A percentile compares a stretch with the other conserved stretches of the same genome.
These are phyloP conservation scores for Aphanomyces invadans DNA, from an alignment of 352 stramenopile genomes.

Conservation along the genomic window DNA sequence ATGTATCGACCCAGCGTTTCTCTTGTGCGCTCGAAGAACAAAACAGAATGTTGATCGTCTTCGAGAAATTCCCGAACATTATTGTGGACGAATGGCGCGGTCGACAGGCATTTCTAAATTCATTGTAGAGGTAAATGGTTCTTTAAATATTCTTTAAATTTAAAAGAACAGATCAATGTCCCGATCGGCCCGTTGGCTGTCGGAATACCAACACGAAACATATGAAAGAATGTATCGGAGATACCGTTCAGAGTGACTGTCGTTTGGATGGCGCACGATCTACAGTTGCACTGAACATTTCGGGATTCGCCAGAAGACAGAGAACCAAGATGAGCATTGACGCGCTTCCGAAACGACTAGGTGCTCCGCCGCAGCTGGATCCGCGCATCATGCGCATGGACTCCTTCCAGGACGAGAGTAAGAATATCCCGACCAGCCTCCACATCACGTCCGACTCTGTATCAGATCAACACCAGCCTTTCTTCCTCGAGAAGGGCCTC, in stretches of 20 bases:
- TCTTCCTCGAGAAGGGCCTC: slow-evolving; percentile 22
- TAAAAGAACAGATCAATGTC: not conserved
- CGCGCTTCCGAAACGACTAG: not conserved
- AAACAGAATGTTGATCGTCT: not conserved
- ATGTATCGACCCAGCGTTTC: too few relatives aligned
- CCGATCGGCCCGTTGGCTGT: slow-evolving; percentile 1
- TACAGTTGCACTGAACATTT: slow-evolving; percentile 24
- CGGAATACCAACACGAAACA: not conserved
- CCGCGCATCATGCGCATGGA: slow-evolving; percentile 24
- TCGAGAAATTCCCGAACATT: not conserved
- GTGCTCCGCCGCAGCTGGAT: slow-evolving; percentile 1
- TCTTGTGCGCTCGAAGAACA: not conserved
- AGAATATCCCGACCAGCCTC: not conserved
- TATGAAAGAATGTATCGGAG: slow-evolving; percentile 5
- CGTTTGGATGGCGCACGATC: not conserved
- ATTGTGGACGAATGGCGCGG: not conserved
- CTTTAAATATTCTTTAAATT: slow-evolving; percentile 3
- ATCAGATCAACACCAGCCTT: not conserved
- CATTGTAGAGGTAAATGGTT: too few relatives aligned
- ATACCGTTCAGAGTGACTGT: slow-evolving; percentile 1
- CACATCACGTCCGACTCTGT: not conserved
- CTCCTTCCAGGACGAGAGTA: slow-evolving; percentile 18
- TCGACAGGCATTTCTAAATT: not conserved
- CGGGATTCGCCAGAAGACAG: slow-evolving; percentile 8
- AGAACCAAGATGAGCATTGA: slow-evolving; percentile 25